Evolutionary conservation across 2,329 filamentous ascomycete genomes (phyloP), one percentile per base, ranked within the genome.

Genomic region (Calonectria hawksworthii): DNA sequence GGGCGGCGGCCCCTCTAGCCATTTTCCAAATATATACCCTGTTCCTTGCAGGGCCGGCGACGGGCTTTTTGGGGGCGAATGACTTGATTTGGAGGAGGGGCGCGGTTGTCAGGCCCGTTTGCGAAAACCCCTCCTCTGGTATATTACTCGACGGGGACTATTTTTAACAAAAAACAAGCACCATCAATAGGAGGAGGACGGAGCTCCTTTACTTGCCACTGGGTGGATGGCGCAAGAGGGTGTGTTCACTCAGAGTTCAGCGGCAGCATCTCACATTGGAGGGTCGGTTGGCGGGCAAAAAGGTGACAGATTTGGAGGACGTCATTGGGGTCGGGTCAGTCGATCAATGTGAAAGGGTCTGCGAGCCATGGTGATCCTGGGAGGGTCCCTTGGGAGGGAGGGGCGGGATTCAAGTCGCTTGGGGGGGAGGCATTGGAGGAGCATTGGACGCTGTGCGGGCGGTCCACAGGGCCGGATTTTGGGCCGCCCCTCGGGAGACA

Each of bases 401-500:
- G 68, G 44, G 41, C 38, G 61, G 61, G 61, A 64, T 64, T 64
- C 61, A 32, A 51, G 68, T 54, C 34, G 54, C 68, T 34, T 54
- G 59, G 51, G n/a, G 44, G 44, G 23, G 26, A n/a, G 21, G 72
- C 76, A 76, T 47, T 47, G 44, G 44, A 36, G 30, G 30, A 23
- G 44, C 44, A 47, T 47, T 64, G 73, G 38, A 59, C 47, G 54
- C 54, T 59, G 54, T 23, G 56, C 13, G 47, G 56, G 32, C 28
- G 72, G 73, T 79, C 78, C 79, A 80, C 73, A 59, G 18, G 80
- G 78, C 26, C 76, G 67, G 65, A 54, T 76, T 75, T 79, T 79
- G 74, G 80, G 80, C 73, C 77, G 77, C 77, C 47, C 47, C 61
- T 64, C 34, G 64, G 47, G 50, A 59, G 30, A 30, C 52, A 76